Base-by-base conservation (phyloP, 2,329 filamentous ascomycete genomes). In the Alternaria incomplexa region DNA sequence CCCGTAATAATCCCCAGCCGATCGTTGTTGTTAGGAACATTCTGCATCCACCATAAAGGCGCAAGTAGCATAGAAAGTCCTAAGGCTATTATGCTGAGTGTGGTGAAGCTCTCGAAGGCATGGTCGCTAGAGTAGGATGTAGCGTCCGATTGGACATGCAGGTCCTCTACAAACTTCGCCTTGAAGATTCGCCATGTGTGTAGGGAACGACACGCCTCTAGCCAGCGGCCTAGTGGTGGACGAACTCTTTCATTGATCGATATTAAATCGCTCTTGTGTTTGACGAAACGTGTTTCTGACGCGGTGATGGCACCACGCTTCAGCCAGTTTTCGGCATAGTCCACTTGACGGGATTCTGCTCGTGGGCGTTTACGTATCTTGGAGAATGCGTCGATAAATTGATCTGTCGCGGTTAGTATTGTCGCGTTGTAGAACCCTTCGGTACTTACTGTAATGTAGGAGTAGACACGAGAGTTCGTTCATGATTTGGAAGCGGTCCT, bases 1-100 rank as follows among this genome's bases (percentile, higher is more conserved):
- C 55, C 67, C 0, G 73, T 75, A n/a, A 75, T 74, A 40, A 73
- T 61, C 3, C 40, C 56, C 6, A 75, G 36, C 30, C 66, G 46
- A 5, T 9, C 48, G 10, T 30, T 43, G 11, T 51, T 68, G 3
- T 36, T 48, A 1, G 53, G 40, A 0, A 65, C 56, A 44, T 54
- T 66, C 15, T 66, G 67, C 8, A 75, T 48, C 64, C 56, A 64
- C 74, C 72, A 76, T 43, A 75, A 22, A 1, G 74, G 72, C 4
- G 57, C 68, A 10, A 74, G 45, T 13, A 76, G 60, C 70, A 76
- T 73, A 1, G 51, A 10, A 2, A 69, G 36, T 1, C 73, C 68
- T 3, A 62, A 30, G 0, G 17, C 17, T 54, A 7, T 45, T 23
- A 10, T 68, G 4, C 47, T 22, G 13, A 50, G 25, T 5, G 47